These are phyloP conservation scores for Globisporangium rhizosaccharum DNA, from an alignment of 352 stramenopile species.

Conservation along the genomic window DNA sequence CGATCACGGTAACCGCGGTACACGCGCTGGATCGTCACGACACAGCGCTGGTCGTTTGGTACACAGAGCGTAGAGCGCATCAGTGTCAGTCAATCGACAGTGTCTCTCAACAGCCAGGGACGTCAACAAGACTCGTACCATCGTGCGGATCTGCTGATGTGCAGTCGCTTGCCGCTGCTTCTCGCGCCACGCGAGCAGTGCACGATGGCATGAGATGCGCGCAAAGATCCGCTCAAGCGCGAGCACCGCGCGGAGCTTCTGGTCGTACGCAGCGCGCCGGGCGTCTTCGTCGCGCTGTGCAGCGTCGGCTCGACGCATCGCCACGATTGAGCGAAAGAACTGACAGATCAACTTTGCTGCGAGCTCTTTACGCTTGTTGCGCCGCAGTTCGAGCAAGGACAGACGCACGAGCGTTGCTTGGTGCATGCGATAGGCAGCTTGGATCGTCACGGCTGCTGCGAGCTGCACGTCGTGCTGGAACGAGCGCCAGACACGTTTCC, in stretches of 20 bases:
- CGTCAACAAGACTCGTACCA: slow-evolving; percentile 3
- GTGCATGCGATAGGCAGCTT: slow-evolving; percentile 34
- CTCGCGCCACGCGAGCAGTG: slow-evolving; percentile 31
- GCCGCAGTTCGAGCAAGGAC: slow-evolving; percentile 23
- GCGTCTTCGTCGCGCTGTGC: slow-evolving; percentile 6
- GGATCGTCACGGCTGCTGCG: slow-evolving; percentile 41
- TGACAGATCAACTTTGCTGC: slow-evolving; percentile 21
- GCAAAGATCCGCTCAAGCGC: slow-evolving; percentile 6
- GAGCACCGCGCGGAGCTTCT: slow-evolving; percentile 5
- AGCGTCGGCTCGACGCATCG: slow-evolving; percentile 2
- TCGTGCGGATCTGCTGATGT: slow-evolving; percentile 15
- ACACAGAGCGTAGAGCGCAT: neutral
- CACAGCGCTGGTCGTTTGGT: slow-evolving; percentile 12
- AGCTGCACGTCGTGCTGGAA: slow-evolving; percentile 36
- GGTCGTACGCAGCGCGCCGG: neutral
- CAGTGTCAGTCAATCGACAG: neutral
- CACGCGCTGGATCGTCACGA: slow-evolving; percentile 39
- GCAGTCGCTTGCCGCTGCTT: slow-evolving; percentile 17
- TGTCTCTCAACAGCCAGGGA: neutral
- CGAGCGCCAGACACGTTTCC: slow-evolving; percentile 29
- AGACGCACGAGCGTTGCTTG: slow-evolving; percentile 15
- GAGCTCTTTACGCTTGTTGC: slow-evolving; percentile 12
- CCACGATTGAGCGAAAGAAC: slow-evolving; percentile 25
- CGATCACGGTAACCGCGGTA: slow-evolving; percentile 47
- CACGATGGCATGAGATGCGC: slow-evolving; percentile 13